Conservation (phyloP, 176 grass and related monocot genomes). For the Bothriochloa decipiens region DNA sequence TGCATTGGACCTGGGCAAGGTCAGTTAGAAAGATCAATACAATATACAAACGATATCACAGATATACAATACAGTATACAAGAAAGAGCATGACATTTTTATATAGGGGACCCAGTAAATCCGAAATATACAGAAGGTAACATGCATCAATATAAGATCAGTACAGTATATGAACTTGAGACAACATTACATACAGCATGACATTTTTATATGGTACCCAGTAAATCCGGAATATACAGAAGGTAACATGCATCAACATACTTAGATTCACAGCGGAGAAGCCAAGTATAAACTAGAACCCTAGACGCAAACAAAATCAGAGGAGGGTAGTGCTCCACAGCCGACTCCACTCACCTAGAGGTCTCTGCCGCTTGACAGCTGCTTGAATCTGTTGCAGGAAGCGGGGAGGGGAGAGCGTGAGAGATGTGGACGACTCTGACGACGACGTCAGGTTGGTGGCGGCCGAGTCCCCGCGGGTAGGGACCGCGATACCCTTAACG, state of each 20-base stretch:
- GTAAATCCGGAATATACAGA: slow-evolving; percentile 6
- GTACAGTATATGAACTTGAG: slow-evolving; percentile 6
- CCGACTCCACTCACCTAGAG: slow-evolving; percentile 45
- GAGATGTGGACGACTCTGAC: slow-evolving; percentile 56
- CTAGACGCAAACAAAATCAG: not conserved
- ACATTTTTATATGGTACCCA: not conserved
- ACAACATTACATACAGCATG: not conserved
- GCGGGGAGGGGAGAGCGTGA: slow-evolving; percentile 48
- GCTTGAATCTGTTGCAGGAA: slow-evolving; percentile 72
- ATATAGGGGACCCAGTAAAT: not conserved
- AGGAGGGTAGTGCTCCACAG: not conserved
- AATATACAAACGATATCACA: slow-evolving; percentile 7
- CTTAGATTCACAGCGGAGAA: slow-evolving; percentile 25
- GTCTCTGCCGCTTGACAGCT: slow-evolving; percentile 75
- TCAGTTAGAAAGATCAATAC: slow-evolving; percentile 34
- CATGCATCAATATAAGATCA: not conserved
- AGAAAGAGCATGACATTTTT: not conserved
- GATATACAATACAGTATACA: too few relatives aligned
- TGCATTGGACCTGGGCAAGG: slow-evolving; percentile 55
- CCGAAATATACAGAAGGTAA: not conserved
- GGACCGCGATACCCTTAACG: slow-evolving; percentile 26
- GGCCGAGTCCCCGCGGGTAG: slow-evolving; percentile 42
- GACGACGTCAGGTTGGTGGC: slow-evolving; percentile 52
- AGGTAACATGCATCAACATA: not conserved
- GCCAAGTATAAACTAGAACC: slow-evolving; percentile 31